A percentile compares a stretch with the other conserved stretches of the same genome.
These are phyloP conservation scores for Abelmoschus esculentus DNA, from an alignment of 345 rosid species.

Conservation along the genomic window DNA sequence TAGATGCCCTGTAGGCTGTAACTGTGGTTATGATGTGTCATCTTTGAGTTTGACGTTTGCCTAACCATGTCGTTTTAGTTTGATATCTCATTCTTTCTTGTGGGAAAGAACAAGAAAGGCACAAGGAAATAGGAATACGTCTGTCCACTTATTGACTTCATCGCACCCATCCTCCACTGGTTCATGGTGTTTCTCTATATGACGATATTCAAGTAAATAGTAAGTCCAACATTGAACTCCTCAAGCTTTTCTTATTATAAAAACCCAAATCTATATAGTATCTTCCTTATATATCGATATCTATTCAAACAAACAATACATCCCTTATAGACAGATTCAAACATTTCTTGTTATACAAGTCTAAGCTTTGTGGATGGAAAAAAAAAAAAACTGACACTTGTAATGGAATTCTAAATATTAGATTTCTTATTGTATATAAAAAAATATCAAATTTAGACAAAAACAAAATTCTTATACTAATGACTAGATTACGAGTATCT, in stretches of 20 bases:
- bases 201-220: background rate
- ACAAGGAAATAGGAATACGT: slow-evolving; percentile 18
- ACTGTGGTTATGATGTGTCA: background rate
- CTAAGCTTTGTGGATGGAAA: too few relatives aligned
- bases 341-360: too few relatives aligned
- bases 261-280: background rate
- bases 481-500: too few relatives aligned
- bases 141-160: background rate
- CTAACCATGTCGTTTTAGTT: slow-evolving; percentile 29
- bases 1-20: background rate
- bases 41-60: slow-evolving; percentile 44
- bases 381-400: too few relatives aligned
- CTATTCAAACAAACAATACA: background rate
- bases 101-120: slow-evolving; percentile 10
- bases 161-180: too few relatives aligned
- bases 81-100: slow-evolving; percentile 20
- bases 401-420: too few relatives aligned
- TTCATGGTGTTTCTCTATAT: background rate
- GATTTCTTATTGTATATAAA: too few relatives aligned
- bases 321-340: background rate
- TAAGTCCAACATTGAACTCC: too few relatives aligned
- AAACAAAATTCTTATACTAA: too few relatives aligned
- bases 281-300: too few relatives aligned
- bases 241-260: background rate
- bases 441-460: too few relatives aligned